These are phyloP conservation scores for Metschnikowia aberdeeniae DNA, from an alignment of 805 yeast genomes.

Conservation along the genomic window DNA sequence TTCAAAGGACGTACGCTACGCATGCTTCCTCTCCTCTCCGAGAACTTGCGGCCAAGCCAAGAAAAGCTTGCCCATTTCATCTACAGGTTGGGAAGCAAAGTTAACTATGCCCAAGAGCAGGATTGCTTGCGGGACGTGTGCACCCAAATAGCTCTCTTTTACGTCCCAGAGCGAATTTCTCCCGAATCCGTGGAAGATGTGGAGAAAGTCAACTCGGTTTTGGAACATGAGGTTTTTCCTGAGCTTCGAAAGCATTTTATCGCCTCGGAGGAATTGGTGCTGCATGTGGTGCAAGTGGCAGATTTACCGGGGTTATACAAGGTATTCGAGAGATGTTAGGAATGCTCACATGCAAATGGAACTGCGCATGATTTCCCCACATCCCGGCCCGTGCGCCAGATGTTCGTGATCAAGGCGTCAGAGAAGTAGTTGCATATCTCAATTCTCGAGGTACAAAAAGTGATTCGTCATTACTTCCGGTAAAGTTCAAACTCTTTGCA, in stretches of 20 bases:
- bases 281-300: slow-evolving; percentile 77
- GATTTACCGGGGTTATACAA: slow-evolving; percentile 85
- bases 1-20: slow-evolving; percentile 32
- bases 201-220: slow-evolving; percentile 22
- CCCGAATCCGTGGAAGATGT: slow-evolving; percentile 17
- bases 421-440: too few relatives aligned
- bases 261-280: slow-evolving; percentile 51
- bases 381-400: neutral
- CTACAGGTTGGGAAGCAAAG: slow-evolving; percentile 52
- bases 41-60: slow-evolving; percentile 58
- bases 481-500: too few relatives aligned
- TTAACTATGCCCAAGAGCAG: slow-evolving; percentile 66
- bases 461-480: too few relatives aligned
- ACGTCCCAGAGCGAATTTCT: slow-evolving; percentile 56
- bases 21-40: slow-evolving; percentile 65
- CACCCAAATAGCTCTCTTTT: slow-evolving; percentile 64
- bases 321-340: slow-evolving; percentile 86
- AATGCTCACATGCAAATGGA: neutral
- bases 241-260: slow-evolving; percentile 56
- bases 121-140: slow-evolving; percentile 64
- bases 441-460: neutral
- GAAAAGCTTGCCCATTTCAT: slow-evolving; percentile 65
- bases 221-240: slow-evolving; percentile 67
- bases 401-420: too few relatives aligned
- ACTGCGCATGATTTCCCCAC: slow-evolving; percentile 2